phyloP scores from a whole-genome alignment of 1,139 yeast genomes.

The Yamadazyma mexicana region DNA sequence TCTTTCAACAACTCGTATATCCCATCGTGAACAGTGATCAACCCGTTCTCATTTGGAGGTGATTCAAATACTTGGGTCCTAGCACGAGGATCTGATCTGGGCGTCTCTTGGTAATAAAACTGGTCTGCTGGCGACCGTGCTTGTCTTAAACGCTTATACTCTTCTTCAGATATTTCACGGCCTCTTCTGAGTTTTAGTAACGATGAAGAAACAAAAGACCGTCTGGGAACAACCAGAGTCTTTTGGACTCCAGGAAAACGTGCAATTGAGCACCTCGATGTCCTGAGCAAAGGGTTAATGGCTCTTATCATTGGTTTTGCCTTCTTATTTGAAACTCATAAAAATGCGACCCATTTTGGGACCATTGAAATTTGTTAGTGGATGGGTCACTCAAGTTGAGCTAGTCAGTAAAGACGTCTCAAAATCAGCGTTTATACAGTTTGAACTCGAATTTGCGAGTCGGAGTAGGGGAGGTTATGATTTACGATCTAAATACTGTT shows the following conservation, averaged over 20 bases:
- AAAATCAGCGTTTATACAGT: no score
- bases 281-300: background rate
- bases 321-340: background rate
- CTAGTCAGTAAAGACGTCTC: no score
- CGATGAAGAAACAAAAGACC: conserved; percentile 1
- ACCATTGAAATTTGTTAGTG: background rate
- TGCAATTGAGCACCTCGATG: background rate
- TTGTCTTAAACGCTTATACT: conserved; percentile 24
- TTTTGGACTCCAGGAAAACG: background rate
- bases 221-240: background rate
- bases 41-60: conserved; percentile 46
- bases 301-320: background rate
- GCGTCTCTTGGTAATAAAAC: conserved; percentile 33
- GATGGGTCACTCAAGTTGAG: background rate
- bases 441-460: no score
- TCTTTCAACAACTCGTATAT: conserved; percentile 59
- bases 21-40: conserved; percentile 55
- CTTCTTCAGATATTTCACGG: conserved; percentile 41
- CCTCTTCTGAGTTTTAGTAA: conserved; percentile 23
- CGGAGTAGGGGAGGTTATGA: no score
- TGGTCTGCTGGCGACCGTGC: conserved; percentile 11
- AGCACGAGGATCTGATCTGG: conserved; percentile 27
- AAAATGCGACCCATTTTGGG: background rate
- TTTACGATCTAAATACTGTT: no score
- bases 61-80: conserved; percentile 30